Percentiles rank a stretch among this genome's conserved stretches.
phyloP scores from a whole-genome alignment of 805 yeast species.

The Naumovozyma castellii region DNA sequence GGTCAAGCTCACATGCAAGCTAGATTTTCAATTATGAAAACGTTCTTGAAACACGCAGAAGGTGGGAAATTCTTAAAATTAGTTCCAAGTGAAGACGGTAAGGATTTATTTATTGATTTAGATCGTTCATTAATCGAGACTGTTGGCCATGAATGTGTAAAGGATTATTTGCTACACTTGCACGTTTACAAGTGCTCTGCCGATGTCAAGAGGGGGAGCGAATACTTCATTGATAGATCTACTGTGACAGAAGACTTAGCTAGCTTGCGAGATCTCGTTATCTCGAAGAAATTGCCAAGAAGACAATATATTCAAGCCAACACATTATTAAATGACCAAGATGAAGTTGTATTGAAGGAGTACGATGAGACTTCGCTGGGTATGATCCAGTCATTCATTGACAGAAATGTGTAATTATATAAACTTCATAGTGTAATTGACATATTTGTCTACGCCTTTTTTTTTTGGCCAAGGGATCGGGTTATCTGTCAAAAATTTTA shows the following conservation, averaged over 20 bases:
- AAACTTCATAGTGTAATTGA: not conserved
- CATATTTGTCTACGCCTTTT: not conserved
- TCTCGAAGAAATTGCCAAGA: conserved; percentile 70
- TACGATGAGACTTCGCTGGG: conserved; percentile 68
- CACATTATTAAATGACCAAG: conserved; percentile 36
- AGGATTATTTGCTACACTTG: conserved; percentile 58
- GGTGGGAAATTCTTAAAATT: conserved; percentile 50
- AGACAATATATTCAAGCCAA: conserved; percentile 80
- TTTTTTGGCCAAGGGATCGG: not conserved
- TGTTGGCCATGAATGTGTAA: conserved; percentile 65
- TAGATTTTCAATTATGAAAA: conserved; percentile 73
- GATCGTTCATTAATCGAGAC: conserved; percentile 55
- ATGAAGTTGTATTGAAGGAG: conserved; percentile 42
- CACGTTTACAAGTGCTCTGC: conserved; percentile 77
- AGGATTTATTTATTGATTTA: conserved; percentile 52
- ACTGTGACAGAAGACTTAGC: conserved; percentile 55
- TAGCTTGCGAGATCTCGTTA: conserved; percentile 55
- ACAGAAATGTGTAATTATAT: conserved; percentile 42
- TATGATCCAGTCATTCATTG: conserved; percentile 68
- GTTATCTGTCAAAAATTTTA: not conserved
- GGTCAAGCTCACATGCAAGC: conserved; percentile 96
- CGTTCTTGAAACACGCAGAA: conserved; percentile 47
- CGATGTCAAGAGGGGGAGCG: conserved; percentile 54
- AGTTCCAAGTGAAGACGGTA: conserved; percentile 34
- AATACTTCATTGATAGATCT: conserved; percentile 60